Evolutionary conservation across 352 stramenopile species (phyloP), one percentile per base, ranked within the genome.

Genomic region (Phytophthora pinifolia): DNA sequence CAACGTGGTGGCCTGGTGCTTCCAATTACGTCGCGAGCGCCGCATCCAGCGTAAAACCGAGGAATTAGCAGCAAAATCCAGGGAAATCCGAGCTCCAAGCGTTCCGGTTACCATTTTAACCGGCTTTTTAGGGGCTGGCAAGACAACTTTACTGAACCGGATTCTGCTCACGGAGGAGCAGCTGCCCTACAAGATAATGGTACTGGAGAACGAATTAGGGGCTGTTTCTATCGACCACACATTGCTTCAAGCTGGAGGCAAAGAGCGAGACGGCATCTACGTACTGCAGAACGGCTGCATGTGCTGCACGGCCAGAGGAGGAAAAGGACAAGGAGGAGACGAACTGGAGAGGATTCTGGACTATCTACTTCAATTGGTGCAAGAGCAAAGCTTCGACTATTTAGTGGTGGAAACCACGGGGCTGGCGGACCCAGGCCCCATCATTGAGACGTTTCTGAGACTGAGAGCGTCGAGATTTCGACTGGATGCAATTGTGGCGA

Each of bases 231-330:
- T 92, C 43, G 82, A 92, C 60, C 77, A 92, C 49, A 52, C 70
- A 6, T 55, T 92, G 43, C 49, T 89, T 1, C 64, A 68, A 27
- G 44, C 61, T 20, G 67, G 64, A 9, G 51, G 42, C 0, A 70
- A 73, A 20, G 60, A 79, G 9, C 47, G 63, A 4, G 79, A 89
- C 59, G 96, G 98, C 52, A 90, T 99, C 42, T 96, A 98, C 50
- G 96, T 96, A 30, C 96, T 99, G 77, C 86, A 98, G 73, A 99
- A 99, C 70, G 96, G 96, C 34, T 99, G 97, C 65, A 97, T 99
- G 60, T 99, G 97, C 79, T 99, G 97, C 72, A 97, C 92, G 9
- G 89, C 98, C 10, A 59, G 61, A 35, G 74, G 91, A 9, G 89
- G 89, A 25, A 96, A 98, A 33, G 90, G 97, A 15, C 49, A 39